These are phyloP conservation scores for Scleroderma bovista DNA, from an alignment of 768 basidiomycete genomes.

Conservation along the genomic window DNA sequence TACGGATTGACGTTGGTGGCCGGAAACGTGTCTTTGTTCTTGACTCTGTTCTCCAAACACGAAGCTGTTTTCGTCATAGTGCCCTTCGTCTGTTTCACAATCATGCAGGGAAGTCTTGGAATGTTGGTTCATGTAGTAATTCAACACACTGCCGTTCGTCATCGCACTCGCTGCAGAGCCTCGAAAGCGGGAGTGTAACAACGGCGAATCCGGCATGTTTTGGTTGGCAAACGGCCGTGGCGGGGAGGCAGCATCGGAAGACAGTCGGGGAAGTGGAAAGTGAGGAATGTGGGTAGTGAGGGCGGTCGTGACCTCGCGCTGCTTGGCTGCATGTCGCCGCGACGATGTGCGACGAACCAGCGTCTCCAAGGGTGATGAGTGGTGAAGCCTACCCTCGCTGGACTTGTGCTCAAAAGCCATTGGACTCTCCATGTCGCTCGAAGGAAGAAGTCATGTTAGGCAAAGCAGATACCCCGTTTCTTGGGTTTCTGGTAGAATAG, in stretches of 20 bases:
- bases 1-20: background rate
- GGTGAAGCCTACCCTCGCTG: slow-evolving; percentile 26
- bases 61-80: slow-evolving; percentile 37
- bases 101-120: slow-evolving; percentile 27
- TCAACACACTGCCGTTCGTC: slow-evolving; percentile 13
- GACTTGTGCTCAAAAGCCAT: slow-evolving; percentile 13
- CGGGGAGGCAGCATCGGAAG: slow-evolving; percentile 2
- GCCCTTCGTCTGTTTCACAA: slow-evolving; percentile 27
- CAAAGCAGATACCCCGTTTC: background rate
- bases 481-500: background rate
- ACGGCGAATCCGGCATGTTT: slow-evolving; percentile 36
- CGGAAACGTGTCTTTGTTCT: slow-evolving; percentile 1
- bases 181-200: slow-evolving; percentile 46
- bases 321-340: slow-evolving; percentile 25
- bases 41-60: slow-evolving; percentile 31
- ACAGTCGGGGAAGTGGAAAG: background rate
- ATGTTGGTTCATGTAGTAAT: slow-evolving; percentile 7
- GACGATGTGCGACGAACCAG: slow-evolving; percentile 52
- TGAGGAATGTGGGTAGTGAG: slow-evolving; percentile 11
- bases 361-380: slow-evolving; percentile 53
- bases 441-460: slow-evolving; percentile 8
- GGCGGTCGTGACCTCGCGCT: background rate
- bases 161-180: slow-evolving; percentile 34
- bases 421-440: slow-evolving; percentile 16
- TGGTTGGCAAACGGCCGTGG: slow-evolving; percentile 7